A percentile compares a stretch with the other conserved stretches of the same genome.
Conservation (phyloP, 345 rosid species). For the Angophora floribunda region DNA sequence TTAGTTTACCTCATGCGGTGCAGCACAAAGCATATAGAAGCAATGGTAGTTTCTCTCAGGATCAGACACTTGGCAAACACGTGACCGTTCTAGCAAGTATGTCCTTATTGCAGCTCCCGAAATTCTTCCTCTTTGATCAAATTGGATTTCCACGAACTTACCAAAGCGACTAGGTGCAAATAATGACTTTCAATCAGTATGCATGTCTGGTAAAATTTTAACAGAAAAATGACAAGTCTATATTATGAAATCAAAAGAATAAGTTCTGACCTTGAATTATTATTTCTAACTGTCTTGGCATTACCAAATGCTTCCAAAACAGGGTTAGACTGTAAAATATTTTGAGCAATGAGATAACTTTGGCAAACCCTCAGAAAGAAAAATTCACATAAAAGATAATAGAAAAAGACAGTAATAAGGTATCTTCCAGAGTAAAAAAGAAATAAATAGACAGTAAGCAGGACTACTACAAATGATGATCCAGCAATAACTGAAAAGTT, state of each 20-base stretch:
- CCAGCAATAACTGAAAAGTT: not conserved
- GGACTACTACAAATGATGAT: not conserved
- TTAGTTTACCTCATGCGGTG: constrained; percentile 59
- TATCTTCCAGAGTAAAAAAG: not conserved
- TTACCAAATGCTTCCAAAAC: constrained; percentile 99
- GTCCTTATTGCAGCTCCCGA: constrained; percentile 99
- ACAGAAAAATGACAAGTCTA: constrained; percentile 1
- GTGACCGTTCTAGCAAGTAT: constrained; percentile 89
- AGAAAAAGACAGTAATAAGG: not conserved
- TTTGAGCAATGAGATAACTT: not conserved
- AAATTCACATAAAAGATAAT: not conserved
- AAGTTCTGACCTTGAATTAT: constrained; percentile 77
- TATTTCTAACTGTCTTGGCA: constrained; percentile 96
- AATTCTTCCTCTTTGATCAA: constrained; percentile 71
- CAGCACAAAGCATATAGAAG: constrained; percentile 98
- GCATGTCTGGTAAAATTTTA: not conserved
- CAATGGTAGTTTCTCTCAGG: constrained; percentile 99
- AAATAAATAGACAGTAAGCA: not conserved
- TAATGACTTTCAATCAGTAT: not conserved
- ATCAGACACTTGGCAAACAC: constrained; percentile 98
- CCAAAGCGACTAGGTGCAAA: constrained; percentile 83
- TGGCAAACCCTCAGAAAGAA: not conserved
- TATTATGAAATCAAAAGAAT: not conserved
- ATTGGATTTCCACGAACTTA: constrained; percentile 96
- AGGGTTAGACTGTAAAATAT: constrained; percentile 78